A percentile compares a stretch with the other conserved stretches of the same genome.
Evolutionary conservation across 2,329 filamentous ascomycete genomes (phyloP).

Genomic region (Xylariaceae sp.): DNA sequence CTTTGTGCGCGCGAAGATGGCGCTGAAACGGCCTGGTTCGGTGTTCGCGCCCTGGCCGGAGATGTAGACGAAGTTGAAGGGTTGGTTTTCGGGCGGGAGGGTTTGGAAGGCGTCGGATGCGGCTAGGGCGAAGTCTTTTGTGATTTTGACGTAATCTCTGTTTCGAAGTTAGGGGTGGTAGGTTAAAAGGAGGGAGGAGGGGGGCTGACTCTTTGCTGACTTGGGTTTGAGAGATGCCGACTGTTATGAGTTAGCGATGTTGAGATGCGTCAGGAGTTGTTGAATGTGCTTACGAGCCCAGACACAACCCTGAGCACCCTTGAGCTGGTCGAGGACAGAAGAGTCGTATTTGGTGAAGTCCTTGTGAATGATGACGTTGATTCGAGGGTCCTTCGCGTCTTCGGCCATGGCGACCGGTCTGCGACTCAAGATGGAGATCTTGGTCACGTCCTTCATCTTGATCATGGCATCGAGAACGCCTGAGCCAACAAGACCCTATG

Average conservation of each 20-base stretch:
- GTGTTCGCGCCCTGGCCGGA: slow-evolving; percentile 60
- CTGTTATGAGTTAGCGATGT: background rate
- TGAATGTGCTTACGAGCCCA: slow-evolving; percentile 51
- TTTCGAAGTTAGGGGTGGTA: background rate
- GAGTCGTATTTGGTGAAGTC: slow-evolving; percentile 60
- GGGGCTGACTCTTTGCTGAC: slow-evolving; percentile 52
- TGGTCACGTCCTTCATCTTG: slow-evolving; percentile 49
- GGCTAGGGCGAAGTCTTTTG: slow-evolving; percentile 58
- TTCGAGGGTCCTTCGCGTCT: slow-evolving; percentile 50
- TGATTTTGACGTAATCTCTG: slow-evolving; percentile 62
- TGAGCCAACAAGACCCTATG: slow-evolving; percentile 54
- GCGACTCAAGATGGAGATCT: slow-evolving; percentile 59
- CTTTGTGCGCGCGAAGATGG: slow-evolving; percentile 59
- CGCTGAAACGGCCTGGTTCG: slow-evolving; percentile 49
- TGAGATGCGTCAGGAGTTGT: background rate
- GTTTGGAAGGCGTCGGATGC: slow-evolving; percentile 39
- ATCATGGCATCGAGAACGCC: slow-evolving; percentile 58
- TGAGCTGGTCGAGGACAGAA: slow-evolving; percentile 52
- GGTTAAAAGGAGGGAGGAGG: background rate
- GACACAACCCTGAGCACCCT: slow-evolving; percentile 62
- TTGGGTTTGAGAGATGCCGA: slow-evolving; percentile 57
- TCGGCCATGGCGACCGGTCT: slow-evolving; percentile 60
- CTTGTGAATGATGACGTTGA: slow-evolving; percentile 61
- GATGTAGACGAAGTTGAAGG: slow-evolving; percentile 67
- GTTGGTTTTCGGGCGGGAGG: slow-evolving; percentile 35